These are phyloP conservation scores for Maudiozyma barnettii DNA, from an alignment of 805 yeast species.

Conservation along the genomic window DNA sequence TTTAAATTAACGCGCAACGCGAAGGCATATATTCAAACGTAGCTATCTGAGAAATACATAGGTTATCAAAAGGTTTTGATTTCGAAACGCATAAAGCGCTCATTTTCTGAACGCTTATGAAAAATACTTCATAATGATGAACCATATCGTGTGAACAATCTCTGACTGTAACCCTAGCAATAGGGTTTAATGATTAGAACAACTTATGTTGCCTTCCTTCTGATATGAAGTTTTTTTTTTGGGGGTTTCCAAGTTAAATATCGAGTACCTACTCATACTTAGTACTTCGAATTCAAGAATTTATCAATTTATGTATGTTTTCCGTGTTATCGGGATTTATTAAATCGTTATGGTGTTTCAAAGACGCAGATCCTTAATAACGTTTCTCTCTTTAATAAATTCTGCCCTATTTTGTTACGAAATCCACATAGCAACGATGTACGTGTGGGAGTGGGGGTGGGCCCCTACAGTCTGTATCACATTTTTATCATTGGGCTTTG, in stretches of 20 bases:
- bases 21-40: neutral
- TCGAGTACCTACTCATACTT: neutral
- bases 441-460: too few species aligned
- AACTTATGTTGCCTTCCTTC: conserved; percentile 35
- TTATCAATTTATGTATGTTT: neutral
- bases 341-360: too few species aligned
- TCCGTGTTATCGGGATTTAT: too few species aligned
- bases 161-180: conserved; percentile 24
- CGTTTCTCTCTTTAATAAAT: too few species aligned
- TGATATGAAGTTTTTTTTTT: conserved; percentile 13
- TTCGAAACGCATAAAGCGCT: conserved; percentile 6
- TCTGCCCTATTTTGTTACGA: too few species aligned
- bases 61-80: conserved; percentile 6
- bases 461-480: too few species aligned
- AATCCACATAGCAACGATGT: too few species aligned
- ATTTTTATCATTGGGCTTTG: too few species aligned
- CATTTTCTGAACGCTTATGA: too few species aligned
- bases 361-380: too few species aligned
- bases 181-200: conserved; percentile 27
- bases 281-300: neutral
- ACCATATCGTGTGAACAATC: conserved; percentile 34
- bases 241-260: too few species aligned
- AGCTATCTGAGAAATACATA: too few species aligned
- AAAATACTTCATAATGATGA: conserved; percentile 22
- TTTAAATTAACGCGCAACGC: neutral